Evolutionary conservation across 768 basidiomycete genomes (phyloP).

Genomic region (Tulasnella sp.): DNA sequence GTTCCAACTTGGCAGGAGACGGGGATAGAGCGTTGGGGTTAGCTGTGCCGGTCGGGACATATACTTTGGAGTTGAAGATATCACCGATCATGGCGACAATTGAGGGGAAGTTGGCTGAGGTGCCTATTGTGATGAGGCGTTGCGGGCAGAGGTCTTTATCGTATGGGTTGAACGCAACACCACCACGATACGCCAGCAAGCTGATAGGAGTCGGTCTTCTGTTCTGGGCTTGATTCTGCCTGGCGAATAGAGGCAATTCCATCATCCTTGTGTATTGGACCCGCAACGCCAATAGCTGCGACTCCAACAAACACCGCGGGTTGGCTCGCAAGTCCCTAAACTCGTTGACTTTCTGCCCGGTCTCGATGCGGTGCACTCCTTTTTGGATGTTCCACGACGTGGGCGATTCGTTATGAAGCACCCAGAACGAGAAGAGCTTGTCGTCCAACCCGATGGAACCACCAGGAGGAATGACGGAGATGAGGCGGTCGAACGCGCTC

Average conservation of each 20-base stretch:
- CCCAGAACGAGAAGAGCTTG: conserved; percentile 86
- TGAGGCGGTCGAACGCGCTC: conserved; percentile 83
- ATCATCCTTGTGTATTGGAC: conserved; percentile 73
- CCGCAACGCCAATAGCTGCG: conserved; percentile 71
- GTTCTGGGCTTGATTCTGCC: not conserved
- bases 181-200: conserved; percentile 35
- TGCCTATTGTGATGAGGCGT: conserved; percentile 63
- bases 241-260: conserved; percentile 1
- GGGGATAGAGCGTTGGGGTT: conserved; percentile 27
- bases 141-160: conserved; percentile 57
- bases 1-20: not conserved
- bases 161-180: conserved; percentile 72
- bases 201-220: not conserved
- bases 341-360: conserved; percentile 78
- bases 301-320: conserved; percentile 77
- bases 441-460: conserved; percentile 88
- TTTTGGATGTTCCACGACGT: conserved; percentile 57
- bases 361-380: conserved; percentile 82
- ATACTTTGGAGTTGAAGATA: conserved; percentile 73
- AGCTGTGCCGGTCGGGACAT: conserved; percentile 43
- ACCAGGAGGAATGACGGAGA: conserved; percentile 83
- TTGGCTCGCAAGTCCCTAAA: conserved; percentile 85
- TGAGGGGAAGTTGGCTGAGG: conserved; percentile 76
- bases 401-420: conserved; percentile 71
- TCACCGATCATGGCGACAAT: conserved; percentile 74